These are phyloP conservation scores for Podila horticola DNA, from an alignment of 192 early-diverging fungal genomes.

Conservation along the genomic window DNA sequence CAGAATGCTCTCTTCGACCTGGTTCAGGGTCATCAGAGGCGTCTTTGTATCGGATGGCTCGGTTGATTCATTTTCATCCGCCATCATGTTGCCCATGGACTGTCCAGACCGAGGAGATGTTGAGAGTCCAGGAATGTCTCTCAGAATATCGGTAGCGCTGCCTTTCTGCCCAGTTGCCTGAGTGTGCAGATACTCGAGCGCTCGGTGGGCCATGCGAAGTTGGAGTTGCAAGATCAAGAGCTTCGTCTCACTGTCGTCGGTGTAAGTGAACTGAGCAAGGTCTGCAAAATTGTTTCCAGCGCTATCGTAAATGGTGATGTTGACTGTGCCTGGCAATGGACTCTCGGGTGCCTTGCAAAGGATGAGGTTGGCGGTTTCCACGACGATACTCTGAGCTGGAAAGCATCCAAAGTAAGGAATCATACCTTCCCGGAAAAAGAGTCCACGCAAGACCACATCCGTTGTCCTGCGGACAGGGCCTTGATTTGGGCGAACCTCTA, in stretches of 20 bases:
- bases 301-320: conserved; percentile 29
- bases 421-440: conserved; percentile 39
- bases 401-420: conserved; percentile 41
- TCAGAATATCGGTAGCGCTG: conserved; percentile 29
- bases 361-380: conserved; percentile 23
- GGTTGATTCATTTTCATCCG: neutral
- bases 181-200: conserved; percentile 38
- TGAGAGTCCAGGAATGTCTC: conserved; percentile 24
- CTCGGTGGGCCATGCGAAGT: conserved; percentile 37
- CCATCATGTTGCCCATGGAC: conserved; percentile 14
- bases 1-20: conserved; percentile 35
- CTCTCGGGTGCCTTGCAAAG: conserved; percentile 39
- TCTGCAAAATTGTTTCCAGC: conserved; percentile 25
- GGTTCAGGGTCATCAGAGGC: conserved; percentile 11
- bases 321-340: conserved; percentile 17
- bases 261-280: conserved; percentile 40
- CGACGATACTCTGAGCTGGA: conserved; percentile 29
- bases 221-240: conserved; percentile 42
- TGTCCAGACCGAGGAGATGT: conserved; percentile 20
- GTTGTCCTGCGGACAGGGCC: conserved; percentile 41
- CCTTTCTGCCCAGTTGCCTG: conserved; percentile 33
- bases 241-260: conserved; percentile 39
- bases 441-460: conserved; percentile 40
- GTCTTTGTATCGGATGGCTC: neutral
- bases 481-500: conserved; percentile 27